These are phyloP conservation scores for Arxiozyma slooffiae DNA, from an alignment of 1,139 yeast genomes.

Conservation along the genomic window DNA sequence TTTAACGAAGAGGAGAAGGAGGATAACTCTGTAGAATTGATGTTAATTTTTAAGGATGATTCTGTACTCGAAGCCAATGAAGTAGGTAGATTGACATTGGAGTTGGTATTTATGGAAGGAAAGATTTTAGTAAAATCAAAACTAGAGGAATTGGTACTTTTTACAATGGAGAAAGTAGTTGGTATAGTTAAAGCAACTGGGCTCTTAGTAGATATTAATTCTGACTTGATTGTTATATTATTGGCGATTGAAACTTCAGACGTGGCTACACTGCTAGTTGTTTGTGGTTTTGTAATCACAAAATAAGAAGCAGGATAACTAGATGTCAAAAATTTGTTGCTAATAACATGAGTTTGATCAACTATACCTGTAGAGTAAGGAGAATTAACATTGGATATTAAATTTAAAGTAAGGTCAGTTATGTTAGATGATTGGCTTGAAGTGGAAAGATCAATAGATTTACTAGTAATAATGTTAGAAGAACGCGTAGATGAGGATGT, in stretches of 20 bases:
- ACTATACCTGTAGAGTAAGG: not conserved
- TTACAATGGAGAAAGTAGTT: not conserved
- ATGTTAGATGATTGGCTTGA: not conserved
- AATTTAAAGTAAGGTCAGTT: no score
- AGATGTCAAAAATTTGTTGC: not conserved
- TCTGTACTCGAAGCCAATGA: no score
- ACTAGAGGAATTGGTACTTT: no score
- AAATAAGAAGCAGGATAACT: not conserved
- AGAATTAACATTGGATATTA: not conserved
- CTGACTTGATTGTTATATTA: not conserved
- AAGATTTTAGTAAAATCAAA: no score
- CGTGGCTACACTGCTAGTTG: not conserved
- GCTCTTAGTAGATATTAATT: not conserved
- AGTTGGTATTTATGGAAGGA: no score
- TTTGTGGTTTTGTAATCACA: not conserved
- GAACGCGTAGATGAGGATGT: not conserved
- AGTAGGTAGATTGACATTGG: no score
- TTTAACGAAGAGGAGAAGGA: no score
- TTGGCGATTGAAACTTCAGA: not conserved
- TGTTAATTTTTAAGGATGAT: no score
- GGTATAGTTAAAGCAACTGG: not conserved
- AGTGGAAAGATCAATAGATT: not conserved
- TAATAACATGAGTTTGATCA: not conserved
- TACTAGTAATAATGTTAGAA: not conserved
- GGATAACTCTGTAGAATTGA: no score